Percentiles rank a stretch among this genome's conserved stretches.
phyloP scores from a whole-genome alignment of 2,329 filamentous ascomycete genomes.

The Fusarium sp. region DNA sequence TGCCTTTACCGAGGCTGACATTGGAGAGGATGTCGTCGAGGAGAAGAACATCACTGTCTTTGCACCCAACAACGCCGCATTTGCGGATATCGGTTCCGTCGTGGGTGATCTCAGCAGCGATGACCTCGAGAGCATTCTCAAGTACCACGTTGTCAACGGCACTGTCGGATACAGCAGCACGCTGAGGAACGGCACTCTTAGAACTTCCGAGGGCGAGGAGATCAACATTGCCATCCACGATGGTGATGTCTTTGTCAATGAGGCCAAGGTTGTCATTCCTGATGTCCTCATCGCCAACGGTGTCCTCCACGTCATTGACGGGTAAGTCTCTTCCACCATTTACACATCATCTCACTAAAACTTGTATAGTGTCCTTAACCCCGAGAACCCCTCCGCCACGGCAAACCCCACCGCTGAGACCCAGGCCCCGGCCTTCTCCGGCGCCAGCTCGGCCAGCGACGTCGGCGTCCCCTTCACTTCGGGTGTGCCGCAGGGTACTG shows the following conservation, averaged over 20 bases:
- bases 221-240: constrained; percentile 58
- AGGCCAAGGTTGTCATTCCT: constrained; percentile 60
- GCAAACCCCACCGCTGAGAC: constrained; percentile 51
- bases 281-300: constrained; percentile 67
- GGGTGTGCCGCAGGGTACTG: constrained; percentile 51
- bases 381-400: constrained; percentile 50
- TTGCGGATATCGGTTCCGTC: constrained; percentile 65
- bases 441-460: constrained; percentile 60
- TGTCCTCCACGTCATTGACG: constrained; percentile 69
- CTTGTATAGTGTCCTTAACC: constrained; percentile 61
- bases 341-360: constrained; percentile 44
- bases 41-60: constrained; percentile 66
- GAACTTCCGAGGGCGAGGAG: constrained; percentile 45
- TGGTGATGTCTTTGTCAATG: constrained; percentile 50
- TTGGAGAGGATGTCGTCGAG: constrained; percentile 39
- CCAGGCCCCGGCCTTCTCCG: constrained; percentile 63
- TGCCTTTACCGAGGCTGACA: constrained; percentile 42
- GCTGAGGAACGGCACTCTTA: constrained; percentile 42
- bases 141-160: constrained; percentile 72
- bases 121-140: constrained; percentile 62
- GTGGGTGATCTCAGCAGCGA: constrained; percentile 57
- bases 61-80: constrained; percentile 69
- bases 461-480: constrained; percentile 66
- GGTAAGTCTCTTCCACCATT: constrained; percentile 52
- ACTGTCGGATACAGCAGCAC: constrained; percentile 54